These are phyloP conservation scores for Exophiala aquamarina DNA, from an alignment of 2,329 filamentous ascomycete genomes.

Conservation along the genomic window DNA sequence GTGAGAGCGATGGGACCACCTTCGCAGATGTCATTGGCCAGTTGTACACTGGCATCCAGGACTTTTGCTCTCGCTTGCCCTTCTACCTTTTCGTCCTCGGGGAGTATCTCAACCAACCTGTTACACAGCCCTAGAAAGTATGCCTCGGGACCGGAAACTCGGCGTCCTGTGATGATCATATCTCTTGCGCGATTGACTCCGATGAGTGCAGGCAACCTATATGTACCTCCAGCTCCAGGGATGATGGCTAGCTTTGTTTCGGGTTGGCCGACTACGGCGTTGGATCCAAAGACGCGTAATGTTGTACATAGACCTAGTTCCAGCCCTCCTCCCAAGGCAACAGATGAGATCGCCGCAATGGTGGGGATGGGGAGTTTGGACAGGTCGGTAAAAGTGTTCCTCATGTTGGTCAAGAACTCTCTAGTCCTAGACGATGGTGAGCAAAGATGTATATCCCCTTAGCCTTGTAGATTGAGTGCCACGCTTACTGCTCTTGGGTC, in stretches of 20 bases:
- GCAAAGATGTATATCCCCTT: neutral
- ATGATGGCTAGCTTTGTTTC: slow-evolving; percentile 94
- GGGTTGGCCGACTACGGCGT: slow-evolving; percentile 76
- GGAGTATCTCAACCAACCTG: slow-evolving; percentile 77
- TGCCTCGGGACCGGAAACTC: slow-evolving; percentile 78
- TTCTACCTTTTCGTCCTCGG: slow-evolving; percentile 53
- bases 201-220: slow-evolving; percentile 78
- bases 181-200: slow-evolving; percentile 82
- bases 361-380: slow-evolving; percentile 80
- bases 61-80: slow-evolving; percentile 65
- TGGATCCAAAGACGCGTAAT: slow-evolving; percentile 81
- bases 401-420: slow-evolving; percentile 74
- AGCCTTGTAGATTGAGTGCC: too few relatives aligned
- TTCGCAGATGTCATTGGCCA: slow-evolving; percentile 84
- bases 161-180: slow-evolving; percentile 84
- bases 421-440: slow-evolving; percentile 59
- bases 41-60: slow-evolving; percentile 70
- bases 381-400: slow-evolving; percentile 72
- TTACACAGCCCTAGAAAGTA: slow-evolving; percentile 91
- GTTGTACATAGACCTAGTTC: slow-evolving; percentile 89
- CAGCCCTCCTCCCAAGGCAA: slow-evolving; percentile 88
- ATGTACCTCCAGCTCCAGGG: slow-evolving; percentile 90
- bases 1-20: slow-evolving; percentile 82
- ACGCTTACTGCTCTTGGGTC: slow-evolving; percentile 69
- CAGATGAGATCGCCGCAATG: slow-evolving; percentile 80